Base-by-base conservation (phyloP, 2,329 filamentous ascomycete genomes). In the Fusarium sp. region DNA sequence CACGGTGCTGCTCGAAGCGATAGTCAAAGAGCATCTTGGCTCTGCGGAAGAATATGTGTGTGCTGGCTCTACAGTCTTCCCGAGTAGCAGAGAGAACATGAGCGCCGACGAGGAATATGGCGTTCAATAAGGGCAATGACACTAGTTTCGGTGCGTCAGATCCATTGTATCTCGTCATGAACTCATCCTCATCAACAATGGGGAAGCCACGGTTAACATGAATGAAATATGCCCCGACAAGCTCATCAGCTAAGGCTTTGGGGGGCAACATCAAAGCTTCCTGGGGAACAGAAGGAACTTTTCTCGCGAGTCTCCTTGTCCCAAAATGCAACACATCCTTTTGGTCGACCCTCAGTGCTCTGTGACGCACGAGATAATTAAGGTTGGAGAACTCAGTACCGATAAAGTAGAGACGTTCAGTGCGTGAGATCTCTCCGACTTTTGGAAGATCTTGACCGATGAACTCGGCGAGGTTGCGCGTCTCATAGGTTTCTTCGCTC, bases 371-470 rank as follows among this genome's bases (percentile, higher is more conserved):
- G 40, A 87, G 75, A 65, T 86, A 85, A 54, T 84, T 84, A 67
- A 87, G 79, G 59, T 87, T 87, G 33, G 85, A 87, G 59, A 85
- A 80, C 63, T 86, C 84, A 55, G 84, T 83, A 9, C 85, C 85
- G 42, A 87, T 84, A 67, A 85, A 87, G 56, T 83, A 84, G 13
- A 84, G 80, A 23, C 84, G 80, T 17, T 83, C 81, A 5, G 79
- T 77, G 50, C 78, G 76, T 35, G 80, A 77, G n/a, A 86, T 85
- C 54, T 84, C 81, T 18, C 80, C 75, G 21, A 78, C 74, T 31
- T 79, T 78, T 23, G 80, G 75, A 20, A 82, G 80, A 47, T 84
- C 81, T 41, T 81, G 79, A 57, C 85, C 82, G 50, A 86, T 82
- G 46, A 85, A 79, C 63, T 85, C 83, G 48, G 83, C 81, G 18